Base-by-base conservation (phyloP, 2,329 filamentous ascomycete genomes). In the Cercospora brassicicola region DNA sequence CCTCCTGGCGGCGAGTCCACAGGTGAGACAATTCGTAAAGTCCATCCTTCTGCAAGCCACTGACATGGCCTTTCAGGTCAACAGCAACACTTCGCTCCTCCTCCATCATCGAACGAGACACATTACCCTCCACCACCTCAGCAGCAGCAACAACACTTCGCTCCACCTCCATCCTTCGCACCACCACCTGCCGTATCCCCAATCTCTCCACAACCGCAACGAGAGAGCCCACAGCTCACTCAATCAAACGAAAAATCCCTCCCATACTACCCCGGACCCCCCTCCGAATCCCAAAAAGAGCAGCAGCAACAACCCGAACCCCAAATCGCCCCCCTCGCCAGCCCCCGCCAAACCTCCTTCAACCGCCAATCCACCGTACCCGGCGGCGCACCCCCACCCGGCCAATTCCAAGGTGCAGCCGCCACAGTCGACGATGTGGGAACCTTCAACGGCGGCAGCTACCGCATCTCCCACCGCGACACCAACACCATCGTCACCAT, bases 371-470 rank as follows among this genome's bases (percentile, higher is more conserved):
- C 71, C 10, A 72, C 68, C 55, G 76, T 79, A 72, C 75, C 77
- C 6, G 69, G 78, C 69, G 79, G 80, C n/a, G 79, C 81, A 36
- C 81, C 84, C 2, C 68, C 82, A 2, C 77, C 79, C 39, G 82
- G 81, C 2, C 86, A 90, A 66, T 93, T 94, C 71, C 78, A 84
- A 5, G 91, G 91, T 31, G 88, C 86, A 0, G 80, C 81, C 33
- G 82, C 90, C 0, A 84, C 88, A 31, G 31, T 75, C 10, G 95
- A 98, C 79, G 94, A 97, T 73, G 88, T 96, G 1, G 95, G 95
- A n/a, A 95, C 91, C 0, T 99, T 98, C 84, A 98, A 98, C 78
- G 95, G 95, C 15, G 95, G 95, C 11, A 94, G 91, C 76, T 99
- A 94, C 78, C 87, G 95, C 53, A 93, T 98, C 77, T 95, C 92